These are phyloP conservation scores for Volvariella volvacea DNA, from an alignment of 1,284 basidiomycete species.

Conservation along the genomic window DNA sequence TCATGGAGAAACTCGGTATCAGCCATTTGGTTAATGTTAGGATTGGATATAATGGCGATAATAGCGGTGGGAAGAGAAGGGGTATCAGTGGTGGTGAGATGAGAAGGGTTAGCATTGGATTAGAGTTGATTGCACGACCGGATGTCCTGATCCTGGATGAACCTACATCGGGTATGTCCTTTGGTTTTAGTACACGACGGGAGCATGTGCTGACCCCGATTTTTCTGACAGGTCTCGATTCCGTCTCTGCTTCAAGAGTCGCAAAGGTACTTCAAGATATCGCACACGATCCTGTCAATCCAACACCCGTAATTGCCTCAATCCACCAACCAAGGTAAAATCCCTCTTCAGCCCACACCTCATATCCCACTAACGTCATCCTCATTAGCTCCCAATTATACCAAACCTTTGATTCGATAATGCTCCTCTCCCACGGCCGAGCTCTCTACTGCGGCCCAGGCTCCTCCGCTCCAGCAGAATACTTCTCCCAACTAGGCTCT, in stretches of 20 bases:
- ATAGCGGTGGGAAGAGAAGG: slow-evolving; percentile 58
- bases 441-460: slow-evolving; percentile 80
- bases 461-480: slow-evolving; percentile 53
- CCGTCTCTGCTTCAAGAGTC: slow-evolving; percentile 78
- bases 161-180: slow-evolving; percentile 60
- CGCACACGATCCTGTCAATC: slow-evolving; percentile 59
- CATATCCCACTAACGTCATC: neutral
- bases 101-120: slow-evolving; percentile 77
- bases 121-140: slow-evolving; percentile 75
- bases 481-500: slow-evolving; percentile 47
- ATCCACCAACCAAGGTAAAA: slow-evolving; percentile 82
- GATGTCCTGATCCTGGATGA: slow-evolving; percentile 82
- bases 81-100: slow-evolving; percentile 87
- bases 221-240: slow-evolving; percentile 58
- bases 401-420: slow-evolving; percentile 75
- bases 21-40: slow-evolving; percentile 61
- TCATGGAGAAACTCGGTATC: slow-evolving; percentile 76
- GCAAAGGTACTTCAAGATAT: slow-evolving; percentile 70
- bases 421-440: slow-evolving; percentile 72
- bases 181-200: slow-evolving; percentile 1
- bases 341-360: slow-evolving; percentile 1
- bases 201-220: neutral
- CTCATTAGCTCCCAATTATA: slow-evolving; percentile 68
- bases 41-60: slow-evolving; percentile 53
- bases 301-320: slow-evolving; percentile 78